Conservation (phyloP, 495 filamentous ascomycete genomes). For the Hyaloscypha finlandica region DNA sequence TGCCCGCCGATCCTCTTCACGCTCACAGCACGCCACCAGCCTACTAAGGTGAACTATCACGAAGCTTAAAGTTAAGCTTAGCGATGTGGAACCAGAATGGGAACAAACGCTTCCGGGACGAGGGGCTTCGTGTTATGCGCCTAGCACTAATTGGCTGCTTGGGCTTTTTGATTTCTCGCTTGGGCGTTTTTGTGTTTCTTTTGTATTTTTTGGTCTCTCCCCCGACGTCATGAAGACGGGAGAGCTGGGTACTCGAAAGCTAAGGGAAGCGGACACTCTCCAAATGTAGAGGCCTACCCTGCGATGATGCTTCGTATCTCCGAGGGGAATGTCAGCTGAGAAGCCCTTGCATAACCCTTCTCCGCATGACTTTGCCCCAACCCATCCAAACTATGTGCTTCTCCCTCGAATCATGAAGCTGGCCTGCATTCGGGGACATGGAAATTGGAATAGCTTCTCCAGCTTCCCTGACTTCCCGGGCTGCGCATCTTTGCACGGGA, state of each 20-base stretch:
- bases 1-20: not conserved
- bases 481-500: not conserved
- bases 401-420: not conserved
- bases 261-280: not conserved
- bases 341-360: not conserved
- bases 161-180: not conserved
- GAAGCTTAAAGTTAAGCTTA: conserved; percentile 28
- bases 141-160: not conserved
- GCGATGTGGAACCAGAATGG: not conserved
- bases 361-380: not conserved
- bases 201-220: not conserved
- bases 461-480: not conserved
- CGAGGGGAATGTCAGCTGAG: not conserved
- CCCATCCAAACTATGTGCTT: not conserved
- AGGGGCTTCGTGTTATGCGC: not conserved
- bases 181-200: not conserved
- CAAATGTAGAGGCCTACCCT: not conserved
- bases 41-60: not conserved
- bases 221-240: not conserved
- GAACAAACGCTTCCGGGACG: not conserved
- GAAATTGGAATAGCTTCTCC: conserved; percentile 9
- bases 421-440: not conserved
- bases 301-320: not conserved
- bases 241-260: not conserved
- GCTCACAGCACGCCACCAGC: not conserved